A percentile compares a stretch with the other conserved stretches of the same genome.
These are phyloP conservation scores for Asterophora parasitica DNA, from an alignment of 768 basidiomycete species.

Conservation along the genomic window DNA sequence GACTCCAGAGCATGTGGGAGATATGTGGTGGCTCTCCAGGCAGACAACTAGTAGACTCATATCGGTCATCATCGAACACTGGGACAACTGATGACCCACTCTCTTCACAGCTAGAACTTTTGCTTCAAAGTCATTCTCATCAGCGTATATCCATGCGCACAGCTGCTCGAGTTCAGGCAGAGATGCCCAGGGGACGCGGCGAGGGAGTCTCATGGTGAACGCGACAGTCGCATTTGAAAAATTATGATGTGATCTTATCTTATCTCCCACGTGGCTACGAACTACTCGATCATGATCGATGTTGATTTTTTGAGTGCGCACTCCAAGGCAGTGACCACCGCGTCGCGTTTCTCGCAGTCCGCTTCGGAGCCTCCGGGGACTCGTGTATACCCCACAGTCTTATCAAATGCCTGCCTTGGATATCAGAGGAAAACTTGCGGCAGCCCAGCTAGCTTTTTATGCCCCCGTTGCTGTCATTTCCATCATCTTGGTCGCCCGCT, in stretches of 20 bases:
- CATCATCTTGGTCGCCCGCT: conserved; percentile 40
- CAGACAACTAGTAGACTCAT: conserved; percentile 58
- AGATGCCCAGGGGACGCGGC: conserved; percentile 76
- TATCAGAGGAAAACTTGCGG: conserved; percentile 48
- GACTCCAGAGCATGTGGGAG: conserved; percentile 85
- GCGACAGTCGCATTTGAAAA: conserved; percentile 8
- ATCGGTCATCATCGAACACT: conserved; percentile 5
- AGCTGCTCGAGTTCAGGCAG: conserved; percentile 68
- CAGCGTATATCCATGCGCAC: conserved; percentile 69
- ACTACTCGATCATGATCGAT: conserved; percentile 15
- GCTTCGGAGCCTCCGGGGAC: neutral
- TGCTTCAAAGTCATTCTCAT: conserved; percentile 54
- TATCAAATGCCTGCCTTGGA: conserved; percentile 39
- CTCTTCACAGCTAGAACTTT: conserved; percentile 58
- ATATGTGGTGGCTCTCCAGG: conserved; percentile 69
- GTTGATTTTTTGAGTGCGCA: conserved; percentile 17
- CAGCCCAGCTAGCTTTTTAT: conserved; percentile 57
- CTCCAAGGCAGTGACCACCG: conserved; percentile 1
- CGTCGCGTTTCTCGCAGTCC: conserved; percentile 10
- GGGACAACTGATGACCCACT: conserved; percentile 35
- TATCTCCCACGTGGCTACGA: conserved; percentile 10
- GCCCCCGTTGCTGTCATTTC: conserved; percentile 48
- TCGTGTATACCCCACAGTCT: conserved; percentile 15
- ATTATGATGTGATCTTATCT: conserved; percentile 15
- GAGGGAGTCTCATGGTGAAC: conserved; percentile 60